Base-by-base conservation (phyloP, 177 flowering plant genomes). In the Vitis hybrid region DNA sequence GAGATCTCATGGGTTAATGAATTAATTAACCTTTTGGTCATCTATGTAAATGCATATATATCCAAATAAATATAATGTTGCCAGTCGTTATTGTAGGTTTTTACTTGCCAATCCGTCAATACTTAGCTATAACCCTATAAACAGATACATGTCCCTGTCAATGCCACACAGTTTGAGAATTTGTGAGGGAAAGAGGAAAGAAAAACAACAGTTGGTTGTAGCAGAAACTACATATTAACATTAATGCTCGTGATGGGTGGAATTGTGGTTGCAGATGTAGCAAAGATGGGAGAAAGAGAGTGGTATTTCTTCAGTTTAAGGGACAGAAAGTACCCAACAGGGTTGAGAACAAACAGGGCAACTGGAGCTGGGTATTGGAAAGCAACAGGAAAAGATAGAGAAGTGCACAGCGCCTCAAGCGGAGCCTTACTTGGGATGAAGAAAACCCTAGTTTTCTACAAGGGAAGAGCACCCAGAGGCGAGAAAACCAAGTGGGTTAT, bases 381-480 rank as follows among this genome's bases (percentile, higher is more conserved):
- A 60, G 96, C 98, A 29, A 93, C 98, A 0, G 98, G 98, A 7
- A 91, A 91, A 77, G 98, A 93, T 66, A 81, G 86, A 33, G 89
- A 90, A 70, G 85, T 93, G 0, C 82, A 78, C 78, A 81, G 87
- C 71, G 77, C 82, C 8, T 65, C 78, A 1, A 81, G 6, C 58
- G 84, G 83, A 51, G 70, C 74, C 10, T 72, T 91, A n/a, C 74
- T 91, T 33, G 98, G 98, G 22, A 85, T 93, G 97, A 93, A 91
- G 83, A 93, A 93, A 76, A 93, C 98, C 18, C 91, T 93, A 1
- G 98, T 93, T 52, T 93, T 91, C 82, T 93, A 93, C 89, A 87
- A 73, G 53, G 98, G 98, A 15, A 86, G 98, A 75, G 98, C 98
- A 16, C 98, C 98, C 0, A 73, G 86, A 1, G 98, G 98, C 11